A percentile compares a stretch with the other conserved stretches of the same genome.
Conservation (phyloP, 805 yeast species). For the Candida sakaeoensis region DNA sequence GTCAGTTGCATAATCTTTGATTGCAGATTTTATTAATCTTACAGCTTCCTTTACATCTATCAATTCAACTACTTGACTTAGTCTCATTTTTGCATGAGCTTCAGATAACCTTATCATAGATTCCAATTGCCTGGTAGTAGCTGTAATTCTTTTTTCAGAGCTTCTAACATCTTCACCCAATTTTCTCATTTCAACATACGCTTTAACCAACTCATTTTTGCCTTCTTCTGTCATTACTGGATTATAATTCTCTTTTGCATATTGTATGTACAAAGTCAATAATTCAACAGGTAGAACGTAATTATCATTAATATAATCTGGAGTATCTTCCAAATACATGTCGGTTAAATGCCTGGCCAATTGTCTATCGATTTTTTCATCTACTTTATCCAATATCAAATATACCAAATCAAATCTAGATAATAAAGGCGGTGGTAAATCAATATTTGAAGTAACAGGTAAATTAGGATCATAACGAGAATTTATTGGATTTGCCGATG, state of each 20-base stretch:
- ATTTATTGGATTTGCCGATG: slow-evolving; percentile 96
- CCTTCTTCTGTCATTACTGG: slow-evolving; percentile 83
- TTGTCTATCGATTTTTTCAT: slow-evolving; percentile 77
- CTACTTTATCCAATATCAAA: slow-evolving; percentile 87
- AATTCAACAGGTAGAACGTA: slow-evolving; percentile 84
- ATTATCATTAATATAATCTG: slow-evolving; percentile 61
- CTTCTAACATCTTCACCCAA: slow-evolving; percentile 88
- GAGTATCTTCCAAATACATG: slow-evolving; percentile 86
- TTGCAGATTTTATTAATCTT: slow-evolving; percentile 86
- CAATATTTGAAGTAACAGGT: slow-evolving; percentile 94
- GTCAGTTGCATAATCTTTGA: slow-evolving; percentile 97
- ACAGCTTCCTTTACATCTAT: slow-evolving; percentile 92
- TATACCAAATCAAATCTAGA: slow-evolving; percentile 95
- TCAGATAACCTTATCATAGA: slow-evolving; percentile 92
- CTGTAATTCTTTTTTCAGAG: slow-evolving; percentile 88
- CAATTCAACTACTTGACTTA: slow-evolving; percentile 65
- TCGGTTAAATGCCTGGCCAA: slow-evolving; percentile 87
- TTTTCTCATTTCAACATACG: slow-evolving; percentile 91
- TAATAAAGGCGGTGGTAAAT: slow-evolving; percentile 90
- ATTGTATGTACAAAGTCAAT: slow-evolving; percentile 83
- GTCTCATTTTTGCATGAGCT: slow-evolving; percentile 96
- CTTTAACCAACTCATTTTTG: slow-evolving; percentile 76
- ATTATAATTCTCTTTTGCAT: slow-evolving; percentile 79
- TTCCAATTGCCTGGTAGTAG: slow-evolving; percentile 95
- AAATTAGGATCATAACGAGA: slow-evolving; percentile 92